Base-by-base conservation (phyloP, 2,329 filamentous ascomycete genomes). In the Fusarium sp. region DNA sequence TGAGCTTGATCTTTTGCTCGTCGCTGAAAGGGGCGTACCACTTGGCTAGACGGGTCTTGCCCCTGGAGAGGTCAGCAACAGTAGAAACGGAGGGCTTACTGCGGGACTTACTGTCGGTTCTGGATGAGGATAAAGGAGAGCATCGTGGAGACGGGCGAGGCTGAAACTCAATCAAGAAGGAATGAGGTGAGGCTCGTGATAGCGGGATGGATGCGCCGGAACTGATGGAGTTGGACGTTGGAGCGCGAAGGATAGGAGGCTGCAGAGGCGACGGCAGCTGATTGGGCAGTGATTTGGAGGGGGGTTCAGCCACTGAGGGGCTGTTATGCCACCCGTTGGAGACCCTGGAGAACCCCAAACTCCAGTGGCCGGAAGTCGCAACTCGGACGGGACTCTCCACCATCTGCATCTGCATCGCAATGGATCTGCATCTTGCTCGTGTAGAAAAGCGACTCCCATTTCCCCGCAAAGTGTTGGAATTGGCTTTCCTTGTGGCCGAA, bases 21-120 rank as follows among this genome's bases (percentile, higher is more conserved):
- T 99, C 97, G 85, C 92, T 97, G 88, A 98, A 99, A 72, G 97
- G 96, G 77, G 94, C 94, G 88, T 99, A 99, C 96, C 96, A 99
- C 87, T 99, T 99, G 76, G 97, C 97, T 75, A 99, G 90, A 79
- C 97, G 94, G 79, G 97, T 99, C 88, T 99, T 99, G 86, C 97
- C 97, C 90, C 96, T 98, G n/a, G n/a, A n/a, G n/a, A n/a, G n/a
- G n/a, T n/a, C n/a, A n/a, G n/a, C n/a, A n/a, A n/a, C n/a, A n/a
- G n/a, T n/a, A n/a, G n/a, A n/a, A n/a, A n/a, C n/a, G n/a, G n/a
- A n/a, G n/a, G n/a, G n/a, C n/a, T n/a, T n/a, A n/a, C n/a, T n/a
- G n/a, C n/a, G n/a, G n/a, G n/a, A n/a, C 82, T 64, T 84, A 96
- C 94, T 97, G 95, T 77, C 94, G 91, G 83, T 97, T 97, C 81